Evolutionary conservation across 177 flowering plant species (phyloP), one percentile per base, ranked within the genome.

Genomic region (Telopea speciosissima): DNA sequence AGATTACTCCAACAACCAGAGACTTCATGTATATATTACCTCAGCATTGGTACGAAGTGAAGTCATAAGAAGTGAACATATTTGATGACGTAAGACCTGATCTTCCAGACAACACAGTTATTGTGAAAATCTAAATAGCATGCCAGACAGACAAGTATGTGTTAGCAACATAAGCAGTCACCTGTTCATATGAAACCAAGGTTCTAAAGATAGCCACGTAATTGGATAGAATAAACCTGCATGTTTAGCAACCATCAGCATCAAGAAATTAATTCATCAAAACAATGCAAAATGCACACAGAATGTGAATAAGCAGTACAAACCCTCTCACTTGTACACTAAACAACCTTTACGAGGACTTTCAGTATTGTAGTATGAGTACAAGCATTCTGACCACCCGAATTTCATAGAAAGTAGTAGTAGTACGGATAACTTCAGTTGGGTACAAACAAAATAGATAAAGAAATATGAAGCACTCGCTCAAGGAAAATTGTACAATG

Each of bases 41-140:
- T 92, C 98, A 60, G 82, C 76, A 80, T 90, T 90, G 65, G 91
- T 93, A 44, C 99, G 96, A 69, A 96, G 88, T 63, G 98, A 93
- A 68, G 97, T 96, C 98, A 96, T 96, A 56, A 96, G 88, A 80
- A 96, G 96, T 59, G 99, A 96, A 75, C 98, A 96, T 72, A 96
- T 90, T 82, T 96, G 96, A 79, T 85, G 90, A 26, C 87, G 96
- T 73, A 96, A 77, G 75, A 90, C 87, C 99, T 96, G 89, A 76
- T 70, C 75, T 75, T 54, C 26, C 71, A 76, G 4, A 25, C 21
- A 72, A 72, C 69, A 49, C 70, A 64, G 72, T 68, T 62, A 68
- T 61, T 62, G 59, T 42, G 11, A 71, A 31, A 42, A 21, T 71
- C 69, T 63, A 28, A 59, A 71, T 14, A 45, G 23, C 49, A 61